Conservation (phyloP, 176 grass and related monocot species). For the Tillandsia fasciculata region DNA sequence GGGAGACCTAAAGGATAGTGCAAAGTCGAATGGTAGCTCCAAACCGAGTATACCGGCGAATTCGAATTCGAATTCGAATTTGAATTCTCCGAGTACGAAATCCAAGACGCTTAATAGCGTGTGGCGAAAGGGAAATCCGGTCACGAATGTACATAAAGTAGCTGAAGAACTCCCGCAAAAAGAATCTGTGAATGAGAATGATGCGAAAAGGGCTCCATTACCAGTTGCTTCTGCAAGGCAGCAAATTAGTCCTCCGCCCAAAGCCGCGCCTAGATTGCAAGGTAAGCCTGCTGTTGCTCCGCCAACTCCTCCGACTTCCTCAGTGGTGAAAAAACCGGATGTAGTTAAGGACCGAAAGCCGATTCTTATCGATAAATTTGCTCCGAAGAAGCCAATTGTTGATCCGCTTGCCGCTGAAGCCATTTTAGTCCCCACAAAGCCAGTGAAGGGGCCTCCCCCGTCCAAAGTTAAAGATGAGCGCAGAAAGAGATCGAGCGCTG, state of each 20-base stretch:
- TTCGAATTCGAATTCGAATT: constrained; percentile 24
- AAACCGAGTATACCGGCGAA: constrained; percentile 24
- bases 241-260: constrained; percentile 19
- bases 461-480: constrained; percentile 57
- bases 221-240: constrained; percentile 21
- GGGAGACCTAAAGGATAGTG: constrained; percentile 19
- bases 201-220: constrained; percentile 10
- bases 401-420: constrained; percentile 60
- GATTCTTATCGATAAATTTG: constrained; percentile 84
- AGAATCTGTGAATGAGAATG: constrained; percentile 28
- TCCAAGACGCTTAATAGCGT: constrained; percentile 74
- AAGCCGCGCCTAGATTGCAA: constrained; percentile 22
- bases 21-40: constrained; percentile 30
- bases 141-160: constrained; percentile 45
- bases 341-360: constrained; percentile 60
- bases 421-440: constrained; percentile 49
- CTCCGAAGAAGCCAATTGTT: constrained; percentile 50
- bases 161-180: constrained; percentile 48
- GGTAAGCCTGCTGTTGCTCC: constrained; percentile 45
- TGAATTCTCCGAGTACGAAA: constrained; percentile 26
- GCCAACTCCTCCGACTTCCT: constrained; percentile 24
- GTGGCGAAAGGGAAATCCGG: constrained; percentile 85
- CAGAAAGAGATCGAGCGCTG: constrained; percentile 33
- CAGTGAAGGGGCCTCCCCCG: constrained; percentile 35
- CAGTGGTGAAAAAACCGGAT: constrained; percentile 28